These are phyloP conservation scores for Cucurbita ficifolia DNA, from an alignment of 306 rosid species.

Conservation along the genomic window DNA sequence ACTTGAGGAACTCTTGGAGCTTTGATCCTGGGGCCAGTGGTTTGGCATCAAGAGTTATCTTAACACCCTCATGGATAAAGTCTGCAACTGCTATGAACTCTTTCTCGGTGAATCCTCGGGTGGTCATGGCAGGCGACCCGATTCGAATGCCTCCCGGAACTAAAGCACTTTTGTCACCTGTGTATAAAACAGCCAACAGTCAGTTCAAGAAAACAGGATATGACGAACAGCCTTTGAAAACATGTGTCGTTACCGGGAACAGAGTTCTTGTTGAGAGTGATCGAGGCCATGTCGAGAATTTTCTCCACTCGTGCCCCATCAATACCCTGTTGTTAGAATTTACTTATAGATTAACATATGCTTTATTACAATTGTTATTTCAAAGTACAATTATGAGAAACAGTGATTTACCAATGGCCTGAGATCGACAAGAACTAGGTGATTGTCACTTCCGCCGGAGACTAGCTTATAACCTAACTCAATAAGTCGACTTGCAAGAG, in stretches of 20 bases:
- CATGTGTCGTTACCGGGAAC: conserved; percentile 45
- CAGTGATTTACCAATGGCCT: conserved; percentile 61
- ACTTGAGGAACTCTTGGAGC: conserved; percentile 70
- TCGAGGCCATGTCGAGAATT: conserved; percentile 84
- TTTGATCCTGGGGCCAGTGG: conserved; percentile 45
- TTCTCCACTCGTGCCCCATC: conserved; percentile 96
- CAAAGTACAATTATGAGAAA: neutral
- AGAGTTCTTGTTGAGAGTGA: conserved; percentile 88
- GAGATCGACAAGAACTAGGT: conserved; percentile 80
- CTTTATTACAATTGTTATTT: neutral
- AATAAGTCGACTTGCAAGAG: conserved; percentile 53
- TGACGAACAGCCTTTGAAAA: neutral
- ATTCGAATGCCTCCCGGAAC: conserved; percentile 96
- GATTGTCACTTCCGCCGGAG: conserved; percentile 95
- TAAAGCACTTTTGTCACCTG: conserved; percentile 83
- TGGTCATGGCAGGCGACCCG: conserved; percentile 95
- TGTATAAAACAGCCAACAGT: neutral
- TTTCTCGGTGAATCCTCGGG: conserved; percentile 69
- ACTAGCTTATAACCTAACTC: conserved; percentile 70
- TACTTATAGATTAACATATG: neutral
- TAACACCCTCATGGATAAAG: conserved; percentile 77
- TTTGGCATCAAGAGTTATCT: conserved; percentile 55
- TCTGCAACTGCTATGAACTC: conserved; percentile 60
- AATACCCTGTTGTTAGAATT: conserved; percentile 35
- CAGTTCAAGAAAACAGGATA: neutral